These are phyloP conservation scores for Annulohypoxylon truncatum DNA, from an alignment of 2,329 filamentous ascomycete genomes.

Conservation along the genomic window DNA sequence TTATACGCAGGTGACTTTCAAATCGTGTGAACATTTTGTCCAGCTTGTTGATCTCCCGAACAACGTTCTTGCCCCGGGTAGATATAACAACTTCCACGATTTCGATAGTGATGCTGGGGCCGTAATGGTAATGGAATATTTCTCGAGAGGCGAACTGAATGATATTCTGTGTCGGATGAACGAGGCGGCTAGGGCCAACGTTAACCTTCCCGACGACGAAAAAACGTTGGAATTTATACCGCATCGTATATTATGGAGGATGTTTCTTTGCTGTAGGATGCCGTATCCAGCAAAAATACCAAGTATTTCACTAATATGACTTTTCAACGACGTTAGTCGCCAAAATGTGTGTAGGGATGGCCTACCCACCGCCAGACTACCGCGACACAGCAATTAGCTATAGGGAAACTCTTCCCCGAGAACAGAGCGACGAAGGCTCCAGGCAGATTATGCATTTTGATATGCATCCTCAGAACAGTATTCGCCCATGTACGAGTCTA, in stretches of 20 bases:
- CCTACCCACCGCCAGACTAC: slow-evolving; percentile 24
- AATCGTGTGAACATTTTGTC: slow-evolving; percentile 26
- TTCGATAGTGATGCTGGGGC: neutral
- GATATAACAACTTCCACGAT: slow-evolving; percentile 14
- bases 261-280: slow-evolving; percentile 30
- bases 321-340: slow-evolving; percentile 12
- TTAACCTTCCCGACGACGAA: neutral
- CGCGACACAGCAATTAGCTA: neutral
- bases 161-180: slow-evolving; percentile 30
- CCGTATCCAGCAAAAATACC: neutral
- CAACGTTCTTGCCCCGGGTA: neutral
- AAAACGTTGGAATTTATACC: slow-evolving; percentile 34
- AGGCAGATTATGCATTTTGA: slow-evolving; percentile 29
- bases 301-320: neutral
- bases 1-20: slow-evolving; percentile 17
- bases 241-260: slow-evolving; percentile 27
- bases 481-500: neutral
- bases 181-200: slow-evolving; percentile 18
- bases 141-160: slow-evolving; percentile 22
- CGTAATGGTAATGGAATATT: slow-evolving; percentile 33
- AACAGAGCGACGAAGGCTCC: slow-evolving; percentile 4
- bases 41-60: slow-evolving; percentile 4
- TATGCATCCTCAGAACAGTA: slow-evolving; percentile 33
- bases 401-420: slow-evolving; percentile 1
- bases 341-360: slow-evolving; percentile 34